Conservation (phyloP, 2,329 filamentous ascomycete species). For the Periconia sp. region DNA sequence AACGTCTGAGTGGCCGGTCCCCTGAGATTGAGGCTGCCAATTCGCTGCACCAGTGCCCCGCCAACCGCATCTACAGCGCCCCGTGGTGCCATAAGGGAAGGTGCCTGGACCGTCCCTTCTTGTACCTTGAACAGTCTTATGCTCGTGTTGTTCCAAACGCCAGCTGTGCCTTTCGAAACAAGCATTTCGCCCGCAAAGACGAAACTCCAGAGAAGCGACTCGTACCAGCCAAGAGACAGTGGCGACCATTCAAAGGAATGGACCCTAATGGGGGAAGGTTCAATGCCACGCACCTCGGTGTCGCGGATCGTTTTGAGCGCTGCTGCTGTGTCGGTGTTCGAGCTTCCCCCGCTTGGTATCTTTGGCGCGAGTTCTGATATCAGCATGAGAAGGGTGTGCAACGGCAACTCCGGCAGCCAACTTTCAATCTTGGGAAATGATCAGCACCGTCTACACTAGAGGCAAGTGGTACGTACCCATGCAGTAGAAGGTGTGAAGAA, state of each 20-base stretch:
- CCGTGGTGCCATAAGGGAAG: conserved; percentile 80
- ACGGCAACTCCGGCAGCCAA: conserved; percentile 89
- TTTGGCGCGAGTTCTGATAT: conserved; percentile 67
- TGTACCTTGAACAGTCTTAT: conserved; percentile 91
- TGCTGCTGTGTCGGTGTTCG: conserved; percentile 43
- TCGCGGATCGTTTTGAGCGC: conserved; percentile 60
- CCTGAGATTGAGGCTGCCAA: conserved; percentile 79
- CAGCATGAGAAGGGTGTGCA: conserved; percentile 83
- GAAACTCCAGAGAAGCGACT: conserved; percentile 91
- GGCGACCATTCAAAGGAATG: conserved; percentile 96
- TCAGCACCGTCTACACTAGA: conserved; percentile 21
- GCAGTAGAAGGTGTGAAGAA: conserved; percentile 78
- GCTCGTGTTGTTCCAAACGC: conserved; percentile 90
- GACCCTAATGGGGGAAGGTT: conserved; percentile 75
- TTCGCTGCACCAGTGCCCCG: conserved; percentile 84
- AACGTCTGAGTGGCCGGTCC: conserved; percentile 28
- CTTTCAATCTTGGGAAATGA: conserved; percentile 71
- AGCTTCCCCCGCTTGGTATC: conserved; percentile 55
- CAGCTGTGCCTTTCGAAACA: conserved; percentile 82
- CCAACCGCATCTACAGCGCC: conserved; percentile 94
- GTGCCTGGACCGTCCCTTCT: conserved; percentile 79
- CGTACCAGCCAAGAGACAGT: conserved; percentile 91
- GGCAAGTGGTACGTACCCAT: conserved; percentile 62
- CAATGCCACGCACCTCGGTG: conserved; percentile 72
- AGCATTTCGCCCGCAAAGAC: conserved; percentile 92